Base-by-base conservation (phyloP, 169 alveolate species). In the Plasmodium blacklocki region DNA sequence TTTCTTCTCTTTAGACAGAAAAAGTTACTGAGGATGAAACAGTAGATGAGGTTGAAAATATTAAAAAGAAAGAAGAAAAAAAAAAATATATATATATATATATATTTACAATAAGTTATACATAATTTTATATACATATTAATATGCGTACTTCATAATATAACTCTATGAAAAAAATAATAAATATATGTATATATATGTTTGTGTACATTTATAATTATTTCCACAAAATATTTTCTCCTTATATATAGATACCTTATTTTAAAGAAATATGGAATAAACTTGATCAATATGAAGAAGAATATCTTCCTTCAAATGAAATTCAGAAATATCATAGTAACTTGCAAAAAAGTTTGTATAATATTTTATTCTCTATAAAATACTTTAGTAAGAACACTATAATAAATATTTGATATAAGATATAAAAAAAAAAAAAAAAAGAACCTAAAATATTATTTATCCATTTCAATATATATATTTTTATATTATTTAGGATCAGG, bases 341-440 rank as follows among this genome's bases (percentile, higher is more conserved):
- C 54, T 68, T 67, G 59, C 91, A 83, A 64, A 70, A 83, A 62
- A 83, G 71, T 15, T 73, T 83, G 29, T 83, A 54, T 50, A 83
- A 83, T 49, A 68, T 70, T 68, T 72, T 83, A 50, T 83, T 83
- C 70, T 83, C 91, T 14, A 58, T 83, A 47, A 83, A 83, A 58
- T 83, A 83, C 52, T 83, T 83, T 70, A 80, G 91, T 83, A 76
- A 49, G 89, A 5, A 39, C 47, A 39, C 5, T 5, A 39, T 74
- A 39, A 39, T 5, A 39, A 39, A 7, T 39, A 39, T 39, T 39
- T 39, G 2, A 39, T 39, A 39, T 39, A 5, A 39, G 2, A 39
- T 6, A 39, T 5, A 39, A 5, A 39, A 5, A 39, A 39, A 39
- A 4, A 39, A 39, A 5, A 39, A 39, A 5, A 39, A 39, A 39